Conservation (phyloP, 1,284 basidiomycete genomes). For the Heterobasidion occidentale region DNA sequence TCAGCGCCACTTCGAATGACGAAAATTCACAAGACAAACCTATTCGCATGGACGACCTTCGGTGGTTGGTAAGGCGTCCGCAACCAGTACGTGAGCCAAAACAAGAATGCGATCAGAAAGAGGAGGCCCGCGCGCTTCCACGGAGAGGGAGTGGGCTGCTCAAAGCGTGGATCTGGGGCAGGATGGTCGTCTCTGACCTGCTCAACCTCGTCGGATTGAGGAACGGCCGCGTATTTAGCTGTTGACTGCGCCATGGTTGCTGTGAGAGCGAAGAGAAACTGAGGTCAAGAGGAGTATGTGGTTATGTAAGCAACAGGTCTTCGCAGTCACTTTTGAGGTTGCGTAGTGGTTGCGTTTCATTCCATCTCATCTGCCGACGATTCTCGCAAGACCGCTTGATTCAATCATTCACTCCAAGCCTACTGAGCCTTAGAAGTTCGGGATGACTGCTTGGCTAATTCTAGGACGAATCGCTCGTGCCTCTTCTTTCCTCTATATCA, state of each 20-base stretch:
- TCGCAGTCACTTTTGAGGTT: neutral
- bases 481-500: neutral
- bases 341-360: too few species aligned
- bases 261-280: neutral
- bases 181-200: slow-evolving; percentile 1
- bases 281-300: neutral
- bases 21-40: slow-evolving; percentile 25
- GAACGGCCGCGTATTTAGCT: neutral
- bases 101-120: slow-evolving; percentile 29
- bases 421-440: neutral
- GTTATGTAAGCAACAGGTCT: too few species aligned
- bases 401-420: neutral
- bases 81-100: slow-evolving; percentile 35
- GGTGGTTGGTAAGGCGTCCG: slow-evolving; percentile 21
- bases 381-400: neutral
- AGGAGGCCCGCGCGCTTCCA: slow-evolving; percentile 42
- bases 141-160: slow-evolving; percentile 32
- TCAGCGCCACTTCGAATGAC: neutral
- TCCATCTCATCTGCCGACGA: too few species aligned
- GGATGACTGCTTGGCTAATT: neutral
- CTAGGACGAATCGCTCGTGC: neutral
- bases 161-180: slow-evolving; percentile 32
- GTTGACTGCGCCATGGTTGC: neutral
- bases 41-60: slow-evolving; percentile 37
- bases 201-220: slow-evolving; percentile 3